Percentiles rank a stretch among this genome's conserved stretches.
Evolutionary conservation across 257 asterid genomes (phyloP).

Genomic region (Parsonsia alboflavescens): DNA sequence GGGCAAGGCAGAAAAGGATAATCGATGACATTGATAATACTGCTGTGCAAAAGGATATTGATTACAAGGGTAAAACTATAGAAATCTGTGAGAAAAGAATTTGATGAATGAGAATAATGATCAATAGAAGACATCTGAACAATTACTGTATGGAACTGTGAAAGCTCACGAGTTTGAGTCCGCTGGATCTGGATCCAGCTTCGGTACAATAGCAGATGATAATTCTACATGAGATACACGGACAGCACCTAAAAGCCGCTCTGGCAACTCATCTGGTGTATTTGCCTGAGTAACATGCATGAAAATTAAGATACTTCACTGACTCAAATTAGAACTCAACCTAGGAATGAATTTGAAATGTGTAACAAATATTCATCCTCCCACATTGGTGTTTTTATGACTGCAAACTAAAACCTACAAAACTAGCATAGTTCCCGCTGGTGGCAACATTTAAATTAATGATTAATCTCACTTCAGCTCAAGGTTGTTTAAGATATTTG

Average conservation of each 20-base stretch:
- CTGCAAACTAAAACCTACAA: neutral
- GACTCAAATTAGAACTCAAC: neutral
- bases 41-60: neutral
- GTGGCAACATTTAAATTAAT: neutral
- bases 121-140: constrained; percentile 10
- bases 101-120: constrained; percentile 4
- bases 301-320: neutral
- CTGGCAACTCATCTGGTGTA: constrained; percentile 42
- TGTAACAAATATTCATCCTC: neutral
- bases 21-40: neutral
- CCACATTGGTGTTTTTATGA: neutral
- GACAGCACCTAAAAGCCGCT: constrained; percentile 42
- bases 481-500: neutral
- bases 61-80: constrained; percentile 1
- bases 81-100: constrained; percentile 2
- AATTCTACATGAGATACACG: constrained; percentile 43
- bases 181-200: constrained; percentile 27
- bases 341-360: neutral
- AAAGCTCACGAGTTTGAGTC: constrained; percentile 16
- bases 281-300: constrained; percentile 25
- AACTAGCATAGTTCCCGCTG: neutral
- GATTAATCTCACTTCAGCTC: neutral
- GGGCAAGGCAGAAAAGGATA: neutral
- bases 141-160: constrained; percentile 10
- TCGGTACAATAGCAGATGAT: constrained; percentile 37